Percentiles rank a stretch among this genome's conserved stretches.
Evolutionary conservation across 768 basidiomycete genomes (phyloP).

Genomic region (Collybia mongolica): DNA sequence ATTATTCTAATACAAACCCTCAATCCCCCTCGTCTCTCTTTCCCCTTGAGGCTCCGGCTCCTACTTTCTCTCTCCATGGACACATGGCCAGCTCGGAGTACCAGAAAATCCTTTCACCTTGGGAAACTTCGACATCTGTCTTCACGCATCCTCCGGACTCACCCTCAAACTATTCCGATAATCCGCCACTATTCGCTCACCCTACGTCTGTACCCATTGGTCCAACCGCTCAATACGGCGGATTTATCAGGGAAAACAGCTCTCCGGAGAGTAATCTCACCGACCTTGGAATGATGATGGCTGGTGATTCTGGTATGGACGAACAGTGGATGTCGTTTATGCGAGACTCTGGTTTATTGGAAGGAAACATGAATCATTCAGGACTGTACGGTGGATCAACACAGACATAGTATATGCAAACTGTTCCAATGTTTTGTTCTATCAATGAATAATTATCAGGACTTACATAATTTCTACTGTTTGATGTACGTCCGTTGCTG

Average conservation of each 20-base stretch:
- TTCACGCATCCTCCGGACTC: constrained; percentile 2
- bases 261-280: constrained; percentile 30
- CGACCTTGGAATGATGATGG: constrained; percentile 49
- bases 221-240: not conserved
- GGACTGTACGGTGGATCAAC: not conserved
- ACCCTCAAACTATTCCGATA: not conserved
- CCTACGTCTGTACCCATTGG: constrained; percentile 5
- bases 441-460: not conserved
- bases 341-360: constrained; percentile 57
- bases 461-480: too few species aligned
- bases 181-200: constrained; percentile 1
- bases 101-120: constrained; percentile 4
- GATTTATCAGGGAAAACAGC: constrained; percentile 17
- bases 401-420: too few species aligned
- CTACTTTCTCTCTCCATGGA: not conserved
- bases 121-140: constrained; percentile 2
- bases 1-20: not conserved
- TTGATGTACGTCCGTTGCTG: too few species aligned
- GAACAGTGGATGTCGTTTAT: constrained; percentile 69
- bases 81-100: constrained; percentile 1
- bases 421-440: too few species aligned
- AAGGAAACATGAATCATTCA: constrained; percentile 20
- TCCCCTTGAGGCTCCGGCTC: not conserved
- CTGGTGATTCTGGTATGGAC: constrained; percentile 60
- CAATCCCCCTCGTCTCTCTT: constrained; percentile 3